These are phyloP conservation scores for Arachnopeziza araneosa DNA, from an alignment of 2,329 filamentous ascomycete species.

Conservation along the genomic window DNA sequence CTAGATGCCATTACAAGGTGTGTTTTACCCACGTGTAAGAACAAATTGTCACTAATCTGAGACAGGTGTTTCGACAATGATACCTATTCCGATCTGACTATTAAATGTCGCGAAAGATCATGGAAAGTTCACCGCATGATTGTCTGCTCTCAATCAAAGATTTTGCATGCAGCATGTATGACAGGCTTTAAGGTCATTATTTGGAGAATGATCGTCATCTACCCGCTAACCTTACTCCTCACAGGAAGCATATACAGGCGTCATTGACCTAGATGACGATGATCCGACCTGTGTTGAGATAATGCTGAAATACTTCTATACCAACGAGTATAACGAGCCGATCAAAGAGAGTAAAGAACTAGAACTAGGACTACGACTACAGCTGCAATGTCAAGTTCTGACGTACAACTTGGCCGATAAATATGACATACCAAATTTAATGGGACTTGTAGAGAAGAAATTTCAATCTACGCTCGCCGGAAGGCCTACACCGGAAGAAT, in stretches of 20 bases:
- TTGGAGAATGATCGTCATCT: conserved; percentile 2
- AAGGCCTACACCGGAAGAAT: conserved; percentile 5
- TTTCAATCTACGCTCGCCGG: conserved; percentile 9
- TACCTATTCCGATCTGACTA: conserved; percentile 18
- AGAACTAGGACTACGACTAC: not conserved
- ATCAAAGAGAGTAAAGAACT: conserved; percentile 6
- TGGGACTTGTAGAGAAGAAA: conserved; percentile 9
- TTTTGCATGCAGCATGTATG: conserved; percentile 15
- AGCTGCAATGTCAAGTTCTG: conserved; percentile 6
- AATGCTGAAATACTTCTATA: conserved; percentile 15
- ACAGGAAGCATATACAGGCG: conserved; percentile 10
- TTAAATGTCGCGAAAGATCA: conserved; percentile 11
- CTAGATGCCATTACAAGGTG: conserved; percentile 4
- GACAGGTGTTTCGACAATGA: conserved; percentile 5
- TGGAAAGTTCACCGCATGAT: conserved; percentile 18
- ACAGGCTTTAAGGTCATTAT: conserved; percentile 11
- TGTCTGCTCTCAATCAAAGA: conserved; percentile 19
- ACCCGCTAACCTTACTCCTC: conserved; percentile 13
- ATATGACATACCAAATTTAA: conserved; percentile 13
- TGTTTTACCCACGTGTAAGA: conserved; percentile 2
- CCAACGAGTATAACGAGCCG: conserved; percentile 9
- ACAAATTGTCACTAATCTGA: not conserved
- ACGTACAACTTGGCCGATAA: conserved; percentile 14
- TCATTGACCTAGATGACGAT: conserved; percentile 13
- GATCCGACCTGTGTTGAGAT: conserved; percentile 12